phyloP scores from a whole-genome alignment of 768 basidiomycete genomes.

The Ramaria sp. region DNA sequence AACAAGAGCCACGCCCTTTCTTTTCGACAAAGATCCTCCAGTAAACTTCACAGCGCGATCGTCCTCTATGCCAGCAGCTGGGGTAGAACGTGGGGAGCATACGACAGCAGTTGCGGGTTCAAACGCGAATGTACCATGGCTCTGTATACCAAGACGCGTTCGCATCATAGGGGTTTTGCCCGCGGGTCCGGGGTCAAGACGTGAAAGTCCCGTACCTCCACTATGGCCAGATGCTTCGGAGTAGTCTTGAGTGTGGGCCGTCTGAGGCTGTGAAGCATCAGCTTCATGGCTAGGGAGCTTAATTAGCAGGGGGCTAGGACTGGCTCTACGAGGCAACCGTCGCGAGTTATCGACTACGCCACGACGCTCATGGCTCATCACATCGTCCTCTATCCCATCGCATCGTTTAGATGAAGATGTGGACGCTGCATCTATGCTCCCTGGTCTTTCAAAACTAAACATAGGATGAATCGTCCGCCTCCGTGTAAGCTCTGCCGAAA shows the following conservation, averaged over 20 bases:
- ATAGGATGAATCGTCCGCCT: slow-evolving; percentile 8
- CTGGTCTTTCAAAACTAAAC: slow-evolving; percentile 8
- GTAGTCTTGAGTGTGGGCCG: not conserved
- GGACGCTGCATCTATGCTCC: slow-evolving; percentile 3
- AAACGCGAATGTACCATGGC: slow-evolving; percentile 3
- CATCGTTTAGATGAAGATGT: not conserved
- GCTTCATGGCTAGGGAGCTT: not conserved
- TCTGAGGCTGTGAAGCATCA: not conserved
- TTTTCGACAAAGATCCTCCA: not conserved
- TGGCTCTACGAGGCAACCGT: not conserved
- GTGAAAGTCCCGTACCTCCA: not conserved
- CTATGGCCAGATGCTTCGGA: not conserved
- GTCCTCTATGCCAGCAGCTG: not conserved
- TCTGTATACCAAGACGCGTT: not conserved
- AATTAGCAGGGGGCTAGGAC: not conserved
- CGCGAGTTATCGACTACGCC: not conserved
- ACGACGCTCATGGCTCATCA: not conserved
- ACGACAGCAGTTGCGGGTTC: slow-evolving; percentile 3
- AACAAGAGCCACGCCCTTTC: not conserved
- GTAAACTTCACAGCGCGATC: not conserved
- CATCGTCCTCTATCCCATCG: not conserved
- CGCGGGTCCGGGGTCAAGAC: not conserved
- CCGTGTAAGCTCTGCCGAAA: slow-evolving; percentile 1
- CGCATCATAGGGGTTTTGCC: not conserved
- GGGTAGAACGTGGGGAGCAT: not conserved